Conservation (phyloP, 495 filamentous ascomycete genomes). For the Cetradonia linearis region DNA sequence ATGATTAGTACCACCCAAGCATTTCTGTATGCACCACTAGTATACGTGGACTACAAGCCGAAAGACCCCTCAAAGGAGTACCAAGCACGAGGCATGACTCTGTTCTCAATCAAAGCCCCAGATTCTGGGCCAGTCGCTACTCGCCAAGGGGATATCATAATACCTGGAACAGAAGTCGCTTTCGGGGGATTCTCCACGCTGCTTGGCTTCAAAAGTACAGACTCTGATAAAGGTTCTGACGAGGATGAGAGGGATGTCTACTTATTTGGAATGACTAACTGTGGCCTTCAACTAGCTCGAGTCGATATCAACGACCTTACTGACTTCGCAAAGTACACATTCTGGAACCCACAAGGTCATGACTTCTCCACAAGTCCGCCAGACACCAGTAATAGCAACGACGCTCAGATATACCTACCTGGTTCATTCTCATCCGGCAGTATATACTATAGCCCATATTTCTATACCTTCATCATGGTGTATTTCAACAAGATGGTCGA, state of each 20-base stretch:
- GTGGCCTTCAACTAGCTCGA: slow-evolving; percentile 24
- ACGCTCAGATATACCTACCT: slow-evolving; percentile 21
- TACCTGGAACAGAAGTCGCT: slow-evolving; percentile 23
- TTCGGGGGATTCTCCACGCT: slow-evolving; percentile 25
- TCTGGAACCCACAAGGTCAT: slow-evolving; percentile 20
- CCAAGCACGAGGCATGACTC: slow-evolving; percentile 25
- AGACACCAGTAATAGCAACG: slow-evolving; percentile 15
- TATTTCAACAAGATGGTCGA: slow-evolving; percentile 30
- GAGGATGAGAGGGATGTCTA: slow-evolving; percentile 23
- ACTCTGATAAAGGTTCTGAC: slow-evolving; percentile 7
- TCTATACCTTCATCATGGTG: slow-evolving; percentile 28
- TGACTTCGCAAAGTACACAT: slow-evolving; percentile 20
- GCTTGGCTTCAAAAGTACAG: slow-evolving; percentile 20
- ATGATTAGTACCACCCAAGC: slow-evolving; percentile 22
- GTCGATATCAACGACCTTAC: slow-evolving; percentile 22
- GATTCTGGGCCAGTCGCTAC: slow-evolving; percentile 20
- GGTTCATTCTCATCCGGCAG: slow-evolving; percentile 28
- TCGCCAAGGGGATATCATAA: slow-evolving; percentile 26
- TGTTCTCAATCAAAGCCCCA: slow-evolving; percentile 24
- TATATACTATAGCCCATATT: slow-evolving; percentile 31
- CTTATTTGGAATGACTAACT: slow-evolving; percentile 21
- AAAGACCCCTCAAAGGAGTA: slow-evolving; percentile 26
- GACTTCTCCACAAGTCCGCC: slow-evolving; percentile 21
- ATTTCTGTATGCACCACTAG: slow-evolving; percentile 26
- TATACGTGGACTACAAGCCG: slow-evolving; percentile 27